phyloP scores from a whole-genome alignment of 1,139 yeast species.

The Geotrichum europaeum region DNA sequence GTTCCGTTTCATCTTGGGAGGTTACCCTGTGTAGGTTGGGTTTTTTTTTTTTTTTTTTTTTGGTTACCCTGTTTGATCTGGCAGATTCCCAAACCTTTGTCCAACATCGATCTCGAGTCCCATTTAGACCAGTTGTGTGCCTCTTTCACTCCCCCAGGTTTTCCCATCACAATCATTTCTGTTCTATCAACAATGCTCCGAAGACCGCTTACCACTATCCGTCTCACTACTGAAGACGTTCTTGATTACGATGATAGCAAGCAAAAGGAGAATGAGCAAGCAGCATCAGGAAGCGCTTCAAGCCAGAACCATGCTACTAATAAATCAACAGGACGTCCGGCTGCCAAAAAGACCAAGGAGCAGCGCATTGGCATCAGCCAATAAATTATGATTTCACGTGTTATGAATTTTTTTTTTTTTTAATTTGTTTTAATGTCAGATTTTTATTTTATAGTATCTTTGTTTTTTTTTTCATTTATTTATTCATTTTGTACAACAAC shows the following conservation, averaged over 20 bases:
- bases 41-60: no score
- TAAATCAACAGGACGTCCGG: neutral
- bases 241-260: slow-evolving; percentile 51
- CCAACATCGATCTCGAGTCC: no score
- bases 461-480: neutral
- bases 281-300: neutral
- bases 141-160: neutral
- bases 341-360: slow-evolving; percentile 8
- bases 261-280: slow-evolving; percentile 15
- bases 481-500: neutral
- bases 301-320: neutral
- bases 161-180: neutral
- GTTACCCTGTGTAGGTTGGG: neutral
- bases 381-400: neutral
- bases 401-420: neutral
- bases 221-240: slow-evolving; percentile 60
- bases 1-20: neutral
- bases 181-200: slow-evolving; percentile 46
- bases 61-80: neutral
- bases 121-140: neutral
- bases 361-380: slow-evolving; percentile 12
- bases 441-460: neutral
- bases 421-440: neutral
- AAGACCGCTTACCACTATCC: slow-evolving; percentile 58
- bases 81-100: neutral